A percentile compares a stretch with the other conserved stretches of the same genome.
Evolutionary conservation across 2,329 filamentous ascomycete genomes (phyloP).

Genomic region (Ceratocystis papillata): DNA sequence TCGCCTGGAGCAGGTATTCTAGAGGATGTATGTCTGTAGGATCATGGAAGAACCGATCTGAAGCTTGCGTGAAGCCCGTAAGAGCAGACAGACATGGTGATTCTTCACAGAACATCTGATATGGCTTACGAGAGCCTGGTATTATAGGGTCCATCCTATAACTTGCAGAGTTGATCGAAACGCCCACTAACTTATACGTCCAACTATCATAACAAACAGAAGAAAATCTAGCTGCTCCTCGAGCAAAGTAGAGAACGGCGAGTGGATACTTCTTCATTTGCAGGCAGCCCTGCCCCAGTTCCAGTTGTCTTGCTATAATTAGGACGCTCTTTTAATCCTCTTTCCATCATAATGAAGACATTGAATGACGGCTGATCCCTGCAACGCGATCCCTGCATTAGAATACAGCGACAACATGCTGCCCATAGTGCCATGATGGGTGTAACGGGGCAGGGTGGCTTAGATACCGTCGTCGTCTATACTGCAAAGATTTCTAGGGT

Average conservation of each 20-base stretch:
- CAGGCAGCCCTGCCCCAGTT: no score
- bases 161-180: background rate
- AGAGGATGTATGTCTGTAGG: background rate
- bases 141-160: background rate
- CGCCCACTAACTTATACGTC: background rate
- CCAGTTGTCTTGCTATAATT: background rate
- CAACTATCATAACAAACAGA: background rate
- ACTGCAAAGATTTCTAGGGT: background rate
- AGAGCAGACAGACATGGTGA: background rate
- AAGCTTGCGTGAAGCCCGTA: background rate
- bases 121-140: background rate
- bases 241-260: no score
- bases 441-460: background rate
- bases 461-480: background rate
- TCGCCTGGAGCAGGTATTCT: no score
- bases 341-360: background rate
- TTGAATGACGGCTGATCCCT: slow-evolving; percentile 13
- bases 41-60: background rate
- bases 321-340: background rate
- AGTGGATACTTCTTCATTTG: no score
- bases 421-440: background rate
- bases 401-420: slow-evolving; percentile 1
- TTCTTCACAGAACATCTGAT: background rate
- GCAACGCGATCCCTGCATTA: background rate
- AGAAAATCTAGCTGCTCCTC: no score